A percentile compares a stretch with the other conserved stretches of the same genome.
Evolutionary conservation across 1,139 yeast genomes (phyloP).

Genomic region (Zygoascus hellenicus): DNA sequence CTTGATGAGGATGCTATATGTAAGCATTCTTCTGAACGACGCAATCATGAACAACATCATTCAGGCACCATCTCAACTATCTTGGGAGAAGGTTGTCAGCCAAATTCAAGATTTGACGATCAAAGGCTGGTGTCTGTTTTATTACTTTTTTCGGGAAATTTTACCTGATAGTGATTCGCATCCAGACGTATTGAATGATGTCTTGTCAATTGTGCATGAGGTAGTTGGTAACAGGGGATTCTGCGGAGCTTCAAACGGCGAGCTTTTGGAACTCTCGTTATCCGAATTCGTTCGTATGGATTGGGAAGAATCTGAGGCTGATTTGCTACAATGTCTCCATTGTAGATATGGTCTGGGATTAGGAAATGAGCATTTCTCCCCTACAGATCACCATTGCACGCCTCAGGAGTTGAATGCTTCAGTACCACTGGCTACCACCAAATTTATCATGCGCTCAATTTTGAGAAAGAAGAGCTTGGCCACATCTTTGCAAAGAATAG

Average conservation of each 20-base stretch:
- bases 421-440: slow-evolving; percentile 54
- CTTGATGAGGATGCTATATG: slow-evolving; percentile 39
- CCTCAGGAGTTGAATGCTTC: slow-evolving; percentile 39
- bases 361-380: slow-evolving; percentile 43
- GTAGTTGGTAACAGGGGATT: slow-evolving; percentile 64
- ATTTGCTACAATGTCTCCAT: slow-evolving; percentile 65
- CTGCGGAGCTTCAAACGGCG: slow-evolving; percentile 63
- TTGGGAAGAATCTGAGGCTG: slow-evolving; percentile 45
- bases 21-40: slow-evolving; percentile 39
- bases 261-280: slow-evolving; percentile 57
- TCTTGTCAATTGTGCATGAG: slow-evolving; percentile 59
- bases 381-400: slow-evolving; percentile 61
- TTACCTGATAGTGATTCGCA: slow-evolving; percentile 21
- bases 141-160: slow-evolving; percentile 24
- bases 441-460: slow-evolving; percentile 58
- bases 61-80: slow-evolving; percentile 30
- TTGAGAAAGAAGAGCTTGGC: slow-evolving; percentile 56
- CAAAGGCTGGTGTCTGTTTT: slow-evolving; percentile 39
- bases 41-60: slow-evolving; percentile 30
- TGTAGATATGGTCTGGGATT: slow-evolving; percentile 72
- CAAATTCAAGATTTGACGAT: slow-evolving; percentile 51
- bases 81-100: slow-evolving; percentile 35
- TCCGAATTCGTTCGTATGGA: slow-evolving; percentile 44
- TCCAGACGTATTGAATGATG: slow-evolving; percentile 36
- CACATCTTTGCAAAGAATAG: slow-evolving; percentile 47